A percentile compares a stretch with the other conserved stretches of the same genome.
Conservation (phyloP, 768 basidiomycete species). For the Auricularia heimuer region DNA sequence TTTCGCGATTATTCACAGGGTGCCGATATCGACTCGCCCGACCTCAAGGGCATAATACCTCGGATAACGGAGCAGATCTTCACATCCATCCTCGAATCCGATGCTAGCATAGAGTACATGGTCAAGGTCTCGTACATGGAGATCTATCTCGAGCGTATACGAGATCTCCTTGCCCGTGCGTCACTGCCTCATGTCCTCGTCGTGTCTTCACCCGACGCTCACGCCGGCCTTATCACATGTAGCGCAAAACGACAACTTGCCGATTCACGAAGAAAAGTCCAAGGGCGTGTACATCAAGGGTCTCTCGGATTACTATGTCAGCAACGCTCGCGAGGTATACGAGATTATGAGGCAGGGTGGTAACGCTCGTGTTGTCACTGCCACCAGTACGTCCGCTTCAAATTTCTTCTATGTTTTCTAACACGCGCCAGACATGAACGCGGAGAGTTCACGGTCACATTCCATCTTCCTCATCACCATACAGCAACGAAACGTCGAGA, state of each 20-base stretch:
- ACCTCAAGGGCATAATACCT: constrained; percentile 92
- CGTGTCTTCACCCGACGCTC: neutral
- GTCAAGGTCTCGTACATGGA: constrained; percentile 99
- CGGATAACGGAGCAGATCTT: constrained; percentile 99
- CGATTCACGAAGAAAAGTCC: constrained; percentile 96
- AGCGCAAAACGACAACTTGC: constrained; percentile 97
- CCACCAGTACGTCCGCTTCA: constrained; percentile 62
- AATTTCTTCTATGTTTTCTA: neutral
- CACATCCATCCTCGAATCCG: constrained; percentile 92
- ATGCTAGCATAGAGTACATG: constrained; percentile 91
- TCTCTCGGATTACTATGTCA: constrained; percentile 95
- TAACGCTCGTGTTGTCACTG: constrained; percentile 79
- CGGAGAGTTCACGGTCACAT: constrained; percentile 96
- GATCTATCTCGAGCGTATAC: constrained; percentile 93
- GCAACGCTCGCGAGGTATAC: constrained; percentile 90
- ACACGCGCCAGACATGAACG: constrained; percentile 84
- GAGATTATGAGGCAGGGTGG: constrained; percentile 99
- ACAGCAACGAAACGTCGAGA: constrained; percentile 92
- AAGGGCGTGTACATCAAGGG: constrained; percentile 97
- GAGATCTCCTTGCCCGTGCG: constrained; percentile 92
- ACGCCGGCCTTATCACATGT: neutral
- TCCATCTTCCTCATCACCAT: constrained; percentile 98
- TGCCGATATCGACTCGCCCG: constrained; percentile 90
- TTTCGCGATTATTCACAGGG: constrained; percentile 43
- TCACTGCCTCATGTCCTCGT: constrained; percentile 12